These are phyloP conservation scores for Lathyrus tuberosus DNA, from an alignment of 306 rosid genomes.

Conservation along the genomic window DNA sequence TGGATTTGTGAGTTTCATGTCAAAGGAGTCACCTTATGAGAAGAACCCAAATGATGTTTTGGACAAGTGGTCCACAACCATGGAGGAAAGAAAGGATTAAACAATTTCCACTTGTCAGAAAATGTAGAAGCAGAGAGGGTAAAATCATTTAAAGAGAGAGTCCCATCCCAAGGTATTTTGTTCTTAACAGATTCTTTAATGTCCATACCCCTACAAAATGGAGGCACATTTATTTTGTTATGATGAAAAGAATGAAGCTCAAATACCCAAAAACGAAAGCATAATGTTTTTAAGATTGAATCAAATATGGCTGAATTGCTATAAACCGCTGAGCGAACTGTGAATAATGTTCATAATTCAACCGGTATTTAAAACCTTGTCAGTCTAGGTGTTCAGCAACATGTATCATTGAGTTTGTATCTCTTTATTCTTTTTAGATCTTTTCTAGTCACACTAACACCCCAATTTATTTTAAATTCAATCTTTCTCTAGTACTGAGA, in stretches of 20 bases:
- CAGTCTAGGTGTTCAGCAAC: too few relatives aligned
- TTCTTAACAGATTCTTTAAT: slow-evolving; percentile 29
- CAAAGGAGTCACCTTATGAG: slow-evolving; percentile 43
- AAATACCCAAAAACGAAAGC: not conserved
- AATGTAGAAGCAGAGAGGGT: slow-evolving; percentile 56
- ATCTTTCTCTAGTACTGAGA: too few relatives aligned
- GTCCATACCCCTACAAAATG: slow-evolving; percentile 44
- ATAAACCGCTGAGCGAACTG: too few relatives aligned
- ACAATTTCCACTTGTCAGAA: slow-evolving; percentile 59
- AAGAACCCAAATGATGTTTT: slow-evolving; percentile 44
- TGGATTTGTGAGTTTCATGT: slow-evolving; percentile 5
- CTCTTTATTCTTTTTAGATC: too few relatives aligned
- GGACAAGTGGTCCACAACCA: slow-evolving; percentile 68
- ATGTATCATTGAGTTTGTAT: too few relatives aligned
- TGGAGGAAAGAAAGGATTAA: slow-evolving; percentile 55
- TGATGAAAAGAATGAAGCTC: not conserved
- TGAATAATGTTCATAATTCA: not conserved
- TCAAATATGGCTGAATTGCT: not conserved
- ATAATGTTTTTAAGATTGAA: not conserved
- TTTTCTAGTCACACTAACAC: too few relatives aligned
- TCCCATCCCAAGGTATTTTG: slow-evolving; percentile 59
- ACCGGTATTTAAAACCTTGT: too few relatives aligned
- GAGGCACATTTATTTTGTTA: not conserved
- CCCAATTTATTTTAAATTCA: too few relatives aligned
- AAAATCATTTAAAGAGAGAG: slow-evolving; percentile 63